Evolutionary conservation across 805 yeast genomes (phyloP), one percentile per base, ranked within the genome.

Genomic region (Torulaspora gathmanii): DNA sequence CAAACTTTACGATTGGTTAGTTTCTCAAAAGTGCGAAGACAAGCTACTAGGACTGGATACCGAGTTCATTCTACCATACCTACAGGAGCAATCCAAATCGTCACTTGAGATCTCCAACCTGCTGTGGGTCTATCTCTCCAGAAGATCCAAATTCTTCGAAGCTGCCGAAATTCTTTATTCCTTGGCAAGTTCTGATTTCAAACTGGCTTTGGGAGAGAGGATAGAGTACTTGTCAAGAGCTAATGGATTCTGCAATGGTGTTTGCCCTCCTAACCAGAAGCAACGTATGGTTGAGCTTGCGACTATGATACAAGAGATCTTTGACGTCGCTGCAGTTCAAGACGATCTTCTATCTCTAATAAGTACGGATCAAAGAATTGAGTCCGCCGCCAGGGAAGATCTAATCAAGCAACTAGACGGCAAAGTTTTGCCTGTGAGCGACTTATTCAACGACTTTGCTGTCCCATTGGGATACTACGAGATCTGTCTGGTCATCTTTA

Each of bases 1-100:
- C 66, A 86, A 86, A 52, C 77, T 93, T 52, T 93, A 93, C 64
- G 91, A 87, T 62, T 93, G 98, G 97, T 82, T 88, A 55, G 82
- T 88, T 27, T 68, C 73, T 35, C 86, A 86, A 58, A 90, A 87
- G 3, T 76, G 80, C 23, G 82, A 86, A 49, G 93, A 84, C 45
- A 78, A 86, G 50, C 69, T 93, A 35, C 71, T 91, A 47, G 86
- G 83, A 37, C 75, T 91, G 45, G 85, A 86, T 43, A 87, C 97
- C 0, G 86, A 90, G 10, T 91, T 72, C 57, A 79, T 93, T 30
- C 71, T 87, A 48, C 80, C 83, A 22, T 93, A 86, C 56, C 74
- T 93, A 60, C 80, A 81, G 54, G 86, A 81, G 57, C 79, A 77
- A 46, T 71, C 91, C 0, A 64, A 71, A 25, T 75, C 76, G 39